Evolutionary conservation across 495 filamentous ascomycete genomes (phyloP).

Genomic region (Xylaria grammica): DNA sequence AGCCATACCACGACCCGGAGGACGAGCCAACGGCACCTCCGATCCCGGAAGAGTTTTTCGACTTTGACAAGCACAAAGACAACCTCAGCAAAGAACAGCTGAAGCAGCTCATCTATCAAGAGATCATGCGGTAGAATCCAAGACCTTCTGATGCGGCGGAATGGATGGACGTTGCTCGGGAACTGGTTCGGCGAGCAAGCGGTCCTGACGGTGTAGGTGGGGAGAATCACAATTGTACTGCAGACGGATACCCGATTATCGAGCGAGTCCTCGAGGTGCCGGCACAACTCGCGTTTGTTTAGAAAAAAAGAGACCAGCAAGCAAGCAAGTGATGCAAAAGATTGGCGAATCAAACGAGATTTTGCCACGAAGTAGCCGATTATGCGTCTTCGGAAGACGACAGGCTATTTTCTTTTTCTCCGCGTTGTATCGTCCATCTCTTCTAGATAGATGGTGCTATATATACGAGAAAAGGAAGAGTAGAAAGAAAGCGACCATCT

Average conservation of each 20-base stretch:
- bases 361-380: background rate
- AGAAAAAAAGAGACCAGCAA: background rate
- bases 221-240: background rate
- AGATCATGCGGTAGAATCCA: conserved; percentile 90
- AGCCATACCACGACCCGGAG: conserved; percentile 98
- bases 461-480: background rate
- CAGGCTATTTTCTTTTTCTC: background rate
- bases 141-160: background rate
- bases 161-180: background rate
- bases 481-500: conserved; percentile 10
- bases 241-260: background rate
- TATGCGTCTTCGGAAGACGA: conserved; percentile 1
- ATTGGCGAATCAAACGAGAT: conserved; percentile 7
- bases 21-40: conserved; percentile 97
- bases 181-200: conserved; percentile 4
- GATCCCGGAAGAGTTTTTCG: conserved; percentile 98
- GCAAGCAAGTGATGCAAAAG: conserved; percentile 15
- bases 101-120: conserved; percentile 95
- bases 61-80: conserved; percentile 99
- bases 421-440: background rate
- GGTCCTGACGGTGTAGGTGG: background rate
- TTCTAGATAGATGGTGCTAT: background rate
- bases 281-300: conserved; percentile 12
- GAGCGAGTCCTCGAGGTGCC: conserved; percentile 16
- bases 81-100: conserved; percentile 97